phyloP scores from a whole-genome alignment of 148 eudicot genomes.

The Gaultheria prostrata region DNA sequence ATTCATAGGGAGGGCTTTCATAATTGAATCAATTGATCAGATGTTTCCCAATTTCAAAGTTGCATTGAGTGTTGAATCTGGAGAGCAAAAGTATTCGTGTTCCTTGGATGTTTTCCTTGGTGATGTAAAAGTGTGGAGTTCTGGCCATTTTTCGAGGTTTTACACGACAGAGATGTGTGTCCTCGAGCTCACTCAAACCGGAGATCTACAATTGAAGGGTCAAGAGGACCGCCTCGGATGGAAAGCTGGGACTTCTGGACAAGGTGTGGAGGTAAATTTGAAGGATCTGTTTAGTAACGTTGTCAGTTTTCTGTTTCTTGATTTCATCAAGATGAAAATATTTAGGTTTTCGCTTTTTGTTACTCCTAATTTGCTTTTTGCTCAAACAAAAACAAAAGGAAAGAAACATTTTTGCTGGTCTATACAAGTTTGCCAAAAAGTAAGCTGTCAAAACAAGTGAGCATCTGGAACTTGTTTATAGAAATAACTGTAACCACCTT shows the following conservation, averaged over 20 bases:
- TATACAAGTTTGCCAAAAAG: not conserved
- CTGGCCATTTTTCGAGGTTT: constrained; percentile 64
- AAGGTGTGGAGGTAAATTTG: constrained; percentile 78
- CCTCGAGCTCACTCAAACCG: constrained; percentile 60
- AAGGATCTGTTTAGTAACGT: not conserved
- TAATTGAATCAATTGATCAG: constrained; percentile 56
- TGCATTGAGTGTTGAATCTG: constrained; percentile 62
- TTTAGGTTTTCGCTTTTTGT: not conserved
- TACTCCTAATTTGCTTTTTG: not conserved
- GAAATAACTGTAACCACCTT: not conserved
- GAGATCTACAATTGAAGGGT: constrained; percentile 69
- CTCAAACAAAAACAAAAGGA: not conserved
- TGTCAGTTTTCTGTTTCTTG: not conserved
- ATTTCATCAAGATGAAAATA: not conserved
- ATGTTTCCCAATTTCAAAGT: constrained; percentile 47
- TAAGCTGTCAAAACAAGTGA: not conserved
- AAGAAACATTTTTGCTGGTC: not conserved
- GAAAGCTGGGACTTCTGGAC: constrained; percentile 78
- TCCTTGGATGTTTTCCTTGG: constrained; percentile 79
- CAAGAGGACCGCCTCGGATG: constrained; percentile 57
- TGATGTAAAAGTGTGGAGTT: constrained; percentile 76
- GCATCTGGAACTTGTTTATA: not conserved
- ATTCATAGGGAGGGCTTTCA: constrained; percentile 68
- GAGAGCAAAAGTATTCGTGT: constrained; percentile 52
- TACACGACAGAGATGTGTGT: constrained; percentile 56